phyloP scores from a whole-genome alignment of 768 basidiomycete genomes.

The Leccinum variicolor region DNA sequence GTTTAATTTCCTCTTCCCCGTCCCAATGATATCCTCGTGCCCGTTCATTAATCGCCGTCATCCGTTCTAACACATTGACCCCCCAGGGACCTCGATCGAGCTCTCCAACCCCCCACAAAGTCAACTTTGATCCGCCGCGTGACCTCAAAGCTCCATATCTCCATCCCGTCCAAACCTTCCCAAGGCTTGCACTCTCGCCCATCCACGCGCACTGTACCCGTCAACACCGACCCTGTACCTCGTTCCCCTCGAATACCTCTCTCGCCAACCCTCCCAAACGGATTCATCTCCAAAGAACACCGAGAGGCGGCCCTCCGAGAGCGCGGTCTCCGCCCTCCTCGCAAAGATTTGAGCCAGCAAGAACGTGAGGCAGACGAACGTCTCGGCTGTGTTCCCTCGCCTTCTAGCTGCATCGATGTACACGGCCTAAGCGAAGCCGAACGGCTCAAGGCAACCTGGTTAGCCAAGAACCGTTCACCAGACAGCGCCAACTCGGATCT shows the following conservation, averaged over 20 bases:
- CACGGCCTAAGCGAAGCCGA: conserved; percentile 43
- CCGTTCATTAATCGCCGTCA: neutral
- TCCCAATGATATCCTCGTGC: neutral
- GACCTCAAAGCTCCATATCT: conserved; percentile 26
- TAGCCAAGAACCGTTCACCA: no score
- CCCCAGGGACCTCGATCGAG: neutral
- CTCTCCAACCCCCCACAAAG: conserved; percentile 5
- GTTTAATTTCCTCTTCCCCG: neutral
- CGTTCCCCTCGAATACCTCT: neutral
- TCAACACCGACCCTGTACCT: neutral
- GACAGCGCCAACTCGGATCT: conserved; percentile 26
- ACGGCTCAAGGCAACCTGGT: conserved; percentile 8
- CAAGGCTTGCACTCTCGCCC: conserved; percentile 8
- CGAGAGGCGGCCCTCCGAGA: conserved; percentile 57
- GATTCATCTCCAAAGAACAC: conserved; percentile 19
- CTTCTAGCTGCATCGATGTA: conserved; percentile 14
- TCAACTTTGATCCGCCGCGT: conserved; percentile 28
- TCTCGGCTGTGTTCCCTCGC: conserved; percentile 35
- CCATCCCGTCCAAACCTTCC: conserved; percentile 15
- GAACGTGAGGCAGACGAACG: conserved; percentile 43
- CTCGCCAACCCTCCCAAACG: conserved; percentile 20
- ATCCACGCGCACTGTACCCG: conserved; percentile 10
- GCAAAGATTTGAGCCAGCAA: conserved; percentile 33
- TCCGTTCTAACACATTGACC: neutral
- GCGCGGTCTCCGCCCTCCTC: conserved; percentile 53